Base-by-base conservation (phyloP, 257 asterid species). In the Plantago major region DNA sequence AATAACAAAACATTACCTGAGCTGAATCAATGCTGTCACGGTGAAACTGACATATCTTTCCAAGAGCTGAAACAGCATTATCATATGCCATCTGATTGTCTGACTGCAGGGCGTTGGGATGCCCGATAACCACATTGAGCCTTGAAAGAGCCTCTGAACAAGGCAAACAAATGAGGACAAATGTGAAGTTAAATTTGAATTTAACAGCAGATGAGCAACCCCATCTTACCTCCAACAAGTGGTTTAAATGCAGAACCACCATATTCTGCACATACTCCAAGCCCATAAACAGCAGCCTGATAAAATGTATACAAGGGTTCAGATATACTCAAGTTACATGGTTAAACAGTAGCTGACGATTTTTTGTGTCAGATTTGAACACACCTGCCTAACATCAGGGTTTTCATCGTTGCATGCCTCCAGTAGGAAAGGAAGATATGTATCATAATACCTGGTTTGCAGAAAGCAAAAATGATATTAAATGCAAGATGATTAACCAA, bases 271-370 rank as follows among this genome's bases (percentile, higher is more conserved):
- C 98, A 90, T 19, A 90, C 94, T 1, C 96, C 98, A 76, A 90
- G 89, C 62, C 98, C 98, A 82, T 90, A 90, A 7, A 90, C 92
- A 66, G 98, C 94, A 70, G 98, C 98, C 98, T 90, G 90, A 48
- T 59, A 68, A 76, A 51, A 64, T 50, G 30, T 71, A 64, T 2
- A 10, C 58, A 11, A 53, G 38, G 48, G 49, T 64, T 78, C 19
- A 67, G 67, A 69, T 38, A 65, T 28, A 62, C 54, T 64, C 52
- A 59, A 28, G 60, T 26, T 47, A 26, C 58, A 67, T 49, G 19
- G 49, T 40, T 11, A 42, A 53, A 54, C 54, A 74, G 38, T 6
- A 14, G 16, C 33, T 19, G 19, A 46, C 12, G 43, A 55, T 58
- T 51, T 30, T 28, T 54, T 54, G 12, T 56, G 9, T 3, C 7